phyloP scores from a whole-genome alignment of 306 rosid genomes.

The Phaseolus lunatus region DNA sequence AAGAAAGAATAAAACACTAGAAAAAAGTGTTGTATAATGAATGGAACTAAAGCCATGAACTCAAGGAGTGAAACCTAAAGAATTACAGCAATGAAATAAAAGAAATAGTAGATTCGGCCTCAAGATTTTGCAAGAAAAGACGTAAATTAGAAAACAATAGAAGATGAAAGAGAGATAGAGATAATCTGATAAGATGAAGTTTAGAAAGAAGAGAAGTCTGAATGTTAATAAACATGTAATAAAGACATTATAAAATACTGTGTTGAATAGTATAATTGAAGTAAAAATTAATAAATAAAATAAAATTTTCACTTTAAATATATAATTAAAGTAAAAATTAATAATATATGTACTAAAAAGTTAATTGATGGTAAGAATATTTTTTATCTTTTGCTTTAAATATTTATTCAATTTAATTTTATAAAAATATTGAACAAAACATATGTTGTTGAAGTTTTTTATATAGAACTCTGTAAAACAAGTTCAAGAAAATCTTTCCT shows the following conservation, averaged over 20 bases:
- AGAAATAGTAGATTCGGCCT: too few relatives aligned
- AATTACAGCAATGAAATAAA: too few relatives aligned
- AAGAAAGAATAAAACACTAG: not conserved
- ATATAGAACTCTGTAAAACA: not conserved
- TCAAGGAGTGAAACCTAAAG: too few relatives aligned
- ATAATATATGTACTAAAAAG: not conserved
- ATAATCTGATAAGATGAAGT: too few relatives aligned
- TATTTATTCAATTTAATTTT: not conserved
- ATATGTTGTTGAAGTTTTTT: not conserved
- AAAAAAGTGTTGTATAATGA: not conserved
- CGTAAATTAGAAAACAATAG: too few relatives aligned
- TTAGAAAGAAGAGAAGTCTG: too few relatives aligned
- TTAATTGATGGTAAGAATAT: not conserved
- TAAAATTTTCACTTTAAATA: not conserved
- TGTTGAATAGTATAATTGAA: not conserved
- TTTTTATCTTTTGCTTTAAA: not conserved
- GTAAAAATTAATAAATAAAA: not conserved
- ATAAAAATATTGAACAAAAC: not conserved
- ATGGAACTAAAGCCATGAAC: too few relatives aligned
- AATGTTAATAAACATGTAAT: too few relatives aligned
- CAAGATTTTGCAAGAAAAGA: too few relatives aligned
- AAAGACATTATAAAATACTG: not conserved
- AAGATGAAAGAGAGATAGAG: too few relatives aligned
- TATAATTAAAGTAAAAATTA: not conserved
- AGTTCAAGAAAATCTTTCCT: not conserved